Evolutionary conservation across 768 basidiomycete genomes (phyloP).

Genomic region (Daedaleopsis nitida): DNA sequence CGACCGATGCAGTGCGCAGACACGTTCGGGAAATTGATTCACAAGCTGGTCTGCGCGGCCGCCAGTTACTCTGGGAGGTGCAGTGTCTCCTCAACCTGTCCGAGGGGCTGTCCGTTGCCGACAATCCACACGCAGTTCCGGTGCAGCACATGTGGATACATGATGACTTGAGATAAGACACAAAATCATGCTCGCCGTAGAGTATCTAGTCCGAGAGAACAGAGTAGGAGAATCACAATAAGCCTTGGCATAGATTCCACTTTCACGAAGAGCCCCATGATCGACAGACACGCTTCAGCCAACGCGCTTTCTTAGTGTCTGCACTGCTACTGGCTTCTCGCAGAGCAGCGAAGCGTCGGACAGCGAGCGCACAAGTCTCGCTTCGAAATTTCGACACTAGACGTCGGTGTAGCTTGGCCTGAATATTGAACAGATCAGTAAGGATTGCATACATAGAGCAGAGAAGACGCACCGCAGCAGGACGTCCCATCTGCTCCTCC

Average conservation of each 20-base stretch:
- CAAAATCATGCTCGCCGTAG: neutral
- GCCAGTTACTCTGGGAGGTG: neutral
- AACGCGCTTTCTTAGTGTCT: constrained; percentile 47
- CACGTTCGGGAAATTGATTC: neutral
- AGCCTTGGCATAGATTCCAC: neutral
- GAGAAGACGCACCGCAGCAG: neutral
- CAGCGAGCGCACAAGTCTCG: constrained; percentile 54
- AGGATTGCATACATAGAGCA: neutral
- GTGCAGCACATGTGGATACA: neutral
- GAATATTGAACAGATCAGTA: neutral
- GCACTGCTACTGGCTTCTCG: constrained; percentile 35
- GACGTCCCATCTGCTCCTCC: constrained; percentile 25
- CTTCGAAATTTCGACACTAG: constrained; percentile 49
- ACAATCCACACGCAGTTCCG: neutral
- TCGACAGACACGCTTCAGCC: constrained; percentile 60
- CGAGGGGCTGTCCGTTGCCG: neutral
- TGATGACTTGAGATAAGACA: neutral
- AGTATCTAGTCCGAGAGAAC: neutral
- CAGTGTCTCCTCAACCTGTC: neutral
- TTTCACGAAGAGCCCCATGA: constrained; percentile 32
- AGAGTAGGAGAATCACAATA: neutral
- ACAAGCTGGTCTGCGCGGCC: neutral
- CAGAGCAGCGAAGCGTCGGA: constrained; percentile 43
- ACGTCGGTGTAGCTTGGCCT: constrained; percentile 46
- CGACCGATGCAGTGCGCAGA: neutral